Base-by-base conservation (phyloP, 192 early-diverging fungal genomes). In the Gigaspora rosea region DNA sequence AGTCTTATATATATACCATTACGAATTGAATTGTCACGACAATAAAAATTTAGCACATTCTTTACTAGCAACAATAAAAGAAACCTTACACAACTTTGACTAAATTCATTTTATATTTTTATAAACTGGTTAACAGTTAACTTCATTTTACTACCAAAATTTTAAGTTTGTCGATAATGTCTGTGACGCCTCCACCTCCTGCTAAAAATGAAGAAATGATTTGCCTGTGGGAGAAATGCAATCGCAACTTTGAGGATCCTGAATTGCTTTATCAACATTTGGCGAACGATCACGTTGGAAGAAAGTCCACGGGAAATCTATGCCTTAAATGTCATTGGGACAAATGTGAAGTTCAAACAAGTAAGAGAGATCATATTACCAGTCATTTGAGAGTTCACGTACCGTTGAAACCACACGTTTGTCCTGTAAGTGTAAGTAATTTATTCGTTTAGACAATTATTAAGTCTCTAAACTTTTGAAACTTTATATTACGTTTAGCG, bases 281-380 rank as follows among this genome's bases (percentile, higher is more conserved):
- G 70, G 89, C 89, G 46, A 88, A 94, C 76, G 93, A 92, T 73
- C 97, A 99, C 81, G 89, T 99, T 52, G 97, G 97, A 6, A 85
- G 96, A 58, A 96, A 96, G 80, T 85, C 93, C 5, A 92, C 91
- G 32, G 90, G 91, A 78, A 97, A 96, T 80, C 86, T 97, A 47
- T 95, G 92, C 59, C 89, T 99, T 54, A 86, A 83, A 57, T 99
- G 97, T 84, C 87, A 89, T 64, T 99, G 96, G 96, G 92, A 91
- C 51, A 89, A 85, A 47, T 97, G 97, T 85, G 79, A 80, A 22
- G 85, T 90, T 35, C 81, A 81, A 56, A 91, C 90, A 54, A 83
- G 85, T 22, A 99, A 99, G 87, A 85, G 97, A 76, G 97, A 99
- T 82, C 97, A 99, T 81, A 93, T 98, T 63, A 99, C 96, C n/a